Percentiles rank a stretch among this genome's conserved stretches.
Conservation (phyloP, 139 green algal species). For the Astrephomene gubernaculifera region DNA sequence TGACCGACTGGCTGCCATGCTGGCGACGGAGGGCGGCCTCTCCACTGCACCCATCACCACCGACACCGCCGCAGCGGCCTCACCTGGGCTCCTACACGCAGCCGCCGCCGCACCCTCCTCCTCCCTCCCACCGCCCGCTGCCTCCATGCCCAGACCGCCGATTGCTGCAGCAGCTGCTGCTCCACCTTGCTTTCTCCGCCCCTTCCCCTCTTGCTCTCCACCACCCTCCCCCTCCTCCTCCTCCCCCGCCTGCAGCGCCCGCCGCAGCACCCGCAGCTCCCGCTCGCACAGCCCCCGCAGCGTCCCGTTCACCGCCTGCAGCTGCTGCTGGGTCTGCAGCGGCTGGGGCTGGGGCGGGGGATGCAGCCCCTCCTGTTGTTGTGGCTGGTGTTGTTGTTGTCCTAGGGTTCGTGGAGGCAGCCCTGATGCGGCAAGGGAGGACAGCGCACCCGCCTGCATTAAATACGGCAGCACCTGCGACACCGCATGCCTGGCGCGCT, state of each 20-base stretch:
- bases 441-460: background rate
- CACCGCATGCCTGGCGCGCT: background rate
- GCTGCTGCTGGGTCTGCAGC: background rate
- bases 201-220: no score
- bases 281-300: background rate
- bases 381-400: background rate
- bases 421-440: background rate
- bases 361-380: background rate
- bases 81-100: background rate
- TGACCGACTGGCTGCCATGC: no score
- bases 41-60: no score
- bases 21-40: no score
- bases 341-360: no score
- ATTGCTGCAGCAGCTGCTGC: background rate
- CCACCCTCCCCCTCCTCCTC: conserved; percentile 2
- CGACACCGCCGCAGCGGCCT: background rate
- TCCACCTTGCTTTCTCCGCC: no score
- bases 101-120: background rate
- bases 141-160: background rate
- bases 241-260: background rate
- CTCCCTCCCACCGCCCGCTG: background rate
- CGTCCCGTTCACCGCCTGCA: background rate
- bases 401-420: background rate
- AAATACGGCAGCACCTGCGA: background rate
- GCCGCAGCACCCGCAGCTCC: conserved; percentile 8